A percentile compares a stretch with the other conserved stretches of the same genome.
Evolutionary conservation across 768 basidiomycete species (phyloP).

Genomic region (Coprinopsis cinerea): DNA sequence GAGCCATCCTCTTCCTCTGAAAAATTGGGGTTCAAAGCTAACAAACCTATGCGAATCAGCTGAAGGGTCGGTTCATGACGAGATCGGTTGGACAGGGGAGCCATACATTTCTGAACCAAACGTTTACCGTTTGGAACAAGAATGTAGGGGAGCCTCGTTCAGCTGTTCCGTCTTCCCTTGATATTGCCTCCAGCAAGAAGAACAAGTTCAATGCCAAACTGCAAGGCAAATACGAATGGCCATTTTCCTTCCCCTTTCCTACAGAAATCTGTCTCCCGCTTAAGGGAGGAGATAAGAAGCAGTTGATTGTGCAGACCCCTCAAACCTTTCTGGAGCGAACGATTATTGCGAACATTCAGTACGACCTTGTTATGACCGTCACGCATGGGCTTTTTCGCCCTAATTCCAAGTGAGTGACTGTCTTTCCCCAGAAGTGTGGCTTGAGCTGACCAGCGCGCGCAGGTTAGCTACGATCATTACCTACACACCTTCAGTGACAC

Average conservation of each 20-base stretch:
- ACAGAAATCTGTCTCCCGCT: constrained; percentile 20
- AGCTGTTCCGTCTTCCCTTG: constrained; percentile 4
- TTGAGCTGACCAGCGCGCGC: not conserved
- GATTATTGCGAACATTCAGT: constrained; percentile 27
- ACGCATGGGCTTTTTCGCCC: constrained; percentile 31
- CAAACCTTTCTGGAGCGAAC: constrained; percentile 31
- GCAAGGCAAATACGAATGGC: constrained; percentile 31
- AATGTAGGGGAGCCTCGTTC: constrained; percentile 22
- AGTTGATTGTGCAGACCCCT: constrained; percentile 18
- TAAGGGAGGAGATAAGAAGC: not conserved
- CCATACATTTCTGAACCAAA: constrained; percentile 11
- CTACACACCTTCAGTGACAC: constrained; percentile 15
- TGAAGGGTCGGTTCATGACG: constrained; percentile 12
- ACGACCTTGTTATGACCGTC: constrained; percentile 31
- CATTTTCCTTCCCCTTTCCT: constrained; percentile 35
- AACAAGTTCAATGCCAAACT: constrained; percentile 28
- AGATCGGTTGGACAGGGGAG: not conserved
- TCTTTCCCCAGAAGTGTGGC: not conserved
- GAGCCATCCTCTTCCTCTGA: not conserved
- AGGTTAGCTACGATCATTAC: constrained; percentile 20
- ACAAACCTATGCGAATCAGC: constrained; percentile 6
- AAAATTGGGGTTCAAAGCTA: too few relatives aligned
- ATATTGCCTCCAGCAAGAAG: constrained; percentile 1
- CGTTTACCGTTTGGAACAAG: constrained; percentile 25
- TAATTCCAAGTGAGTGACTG: constrained; percentile 30